A percentile compares a stretch with the other conserved stretches of the same genome.
These are phyloP conservation scores for Voacanga thouarsii DNA, from an alignment of 257 asterid genomes.

Conservation along the genomic window DNA sequence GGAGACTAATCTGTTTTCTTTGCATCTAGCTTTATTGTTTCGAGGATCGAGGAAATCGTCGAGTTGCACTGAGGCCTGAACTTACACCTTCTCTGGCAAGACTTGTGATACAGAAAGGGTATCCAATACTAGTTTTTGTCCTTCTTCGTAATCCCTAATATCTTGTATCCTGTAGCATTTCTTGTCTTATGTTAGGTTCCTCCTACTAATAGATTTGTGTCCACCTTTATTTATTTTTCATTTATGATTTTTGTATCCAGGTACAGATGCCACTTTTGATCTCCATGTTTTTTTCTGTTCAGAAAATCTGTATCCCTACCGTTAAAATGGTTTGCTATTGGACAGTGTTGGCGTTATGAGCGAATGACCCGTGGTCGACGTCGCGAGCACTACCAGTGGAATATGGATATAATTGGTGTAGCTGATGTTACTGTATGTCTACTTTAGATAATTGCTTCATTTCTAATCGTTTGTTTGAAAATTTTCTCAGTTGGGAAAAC, in stretches of 20 bases:
- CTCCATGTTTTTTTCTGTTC: constrained; percentile 61
- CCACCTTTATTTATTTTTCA: constrained; percentile 27
- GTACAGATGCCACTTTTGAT: constrained; percentile 56
- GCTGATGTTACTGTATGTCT: constrained; percentile 70
- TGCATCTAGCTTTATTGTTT: constrained; percentile 81
- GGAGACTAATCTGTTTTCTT: constrained; percentile 1
- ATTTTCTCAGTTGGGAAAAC: neutral
- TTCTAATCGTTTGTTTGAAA: neutral
- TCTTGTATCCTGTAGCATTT: neutral
- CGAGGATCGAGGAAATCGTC: constrained; percentile 92
- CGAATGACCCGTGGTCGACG: constrained; percentile 98
- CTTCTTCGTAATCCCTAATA: neutral
- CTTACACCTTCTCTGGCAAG: constrained; percentile 97
- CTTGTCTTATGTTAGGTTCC: neutral
- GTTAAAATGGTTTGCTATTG: constrained; percentile 94
- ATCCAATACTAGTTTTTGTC: neutral
- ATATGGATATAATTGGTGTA: constrained; percentile 96
- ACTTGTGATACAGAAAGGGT: constrained; percentile 98
- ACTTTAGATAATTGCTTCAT: constrained; percentile 10
- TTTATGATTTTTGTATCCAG: constrained; percentile 43
- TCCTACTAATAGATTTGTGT: constrained; percentile 1
- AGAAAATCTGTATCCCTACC: constrained; percentile 96
- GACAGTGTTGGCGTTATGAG: constrained; percentile 99
- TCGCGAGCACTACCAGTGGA: constrained; percentile 98
- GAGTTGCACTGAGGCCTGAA: constrained; percentile 98